A percentile compares a stretch with the other conserved stretches of the same genome.
Conservation (phyloP, 768 basidiomycete genomes). For the Tulasnella sp. region DNA sequence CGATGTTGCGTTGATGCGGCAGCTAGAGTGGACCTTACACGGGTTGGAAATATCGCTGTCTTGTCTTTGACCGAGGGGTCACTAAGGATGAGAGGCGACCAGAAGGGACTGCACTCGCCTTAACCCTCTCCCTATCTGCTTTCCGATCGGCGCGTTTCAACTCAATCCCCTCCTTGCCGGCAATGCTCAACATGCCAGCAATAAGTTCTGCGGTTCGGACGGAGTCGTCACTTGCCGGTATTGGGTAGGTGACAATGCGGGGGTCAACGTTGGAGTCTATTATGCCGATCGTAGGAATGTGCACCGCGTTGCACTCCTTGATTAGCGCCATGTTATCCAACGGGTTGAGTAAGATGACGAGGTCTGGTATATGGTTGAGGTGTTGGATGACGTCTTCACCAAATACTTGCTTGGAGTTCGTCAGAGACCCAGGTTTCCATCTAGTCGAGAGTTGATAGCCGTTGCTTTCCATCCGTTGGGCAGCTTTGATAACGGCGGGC, state of each 20-base stretch:
- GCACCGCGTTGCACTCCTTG: slow-evolving; percentile 77
- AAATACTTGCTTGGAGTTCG: slow-evolving; percentile 69
- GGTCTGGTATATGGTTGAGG: slow-evolving; percentile 62
- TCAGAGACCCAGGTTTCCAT: slow-evolving; percentile 93
- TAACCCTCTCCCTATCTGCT: neutral
- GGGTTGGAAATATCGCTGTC: too few species aligned
- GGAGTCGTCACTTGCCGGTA: slow-evolving; percentile 96
- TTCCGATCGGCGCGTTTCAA: slow-evolving; percentile 14
- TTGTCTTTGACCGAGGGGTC: too few species aligned
- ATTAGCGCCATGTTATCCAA: slow-evolving; percentile 73
- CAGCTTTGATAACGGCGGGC: slow-evolving; percentile 61
- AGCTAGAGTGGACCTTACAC: too few species aligned
- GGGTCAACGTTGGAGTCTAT: slow-evolving; percentile 95
- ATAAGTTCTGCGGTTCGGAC: slow-evolving; percentile 82
- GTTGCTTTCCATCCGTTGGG: slow-evolving; percentile 62
- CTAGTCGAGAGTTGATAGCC: slow-evolving; percentile 76
- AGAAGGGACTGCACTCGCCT: neutral
- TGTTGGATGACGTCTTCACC: slow-evolving; percentile 41
- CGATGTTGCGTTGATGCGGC: neutral
- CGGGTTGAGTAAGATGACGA: slow-evolving; percentile 86
- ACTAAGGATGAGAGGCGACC: neutral
- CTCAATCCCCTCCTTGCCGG: slow-evolving; percentile 40
- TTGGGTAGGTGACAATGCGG: slow-evolving; percentile 92
- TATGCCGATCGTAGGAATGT: slow-evolving; percentile 88
- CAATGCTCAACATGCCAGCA: slow-evolving; percentile 79